These are phyloP conservation scores for Populus hybrid DNA, from an alignment of 441 rosid species.

Conservation along the genomic window DNA sequence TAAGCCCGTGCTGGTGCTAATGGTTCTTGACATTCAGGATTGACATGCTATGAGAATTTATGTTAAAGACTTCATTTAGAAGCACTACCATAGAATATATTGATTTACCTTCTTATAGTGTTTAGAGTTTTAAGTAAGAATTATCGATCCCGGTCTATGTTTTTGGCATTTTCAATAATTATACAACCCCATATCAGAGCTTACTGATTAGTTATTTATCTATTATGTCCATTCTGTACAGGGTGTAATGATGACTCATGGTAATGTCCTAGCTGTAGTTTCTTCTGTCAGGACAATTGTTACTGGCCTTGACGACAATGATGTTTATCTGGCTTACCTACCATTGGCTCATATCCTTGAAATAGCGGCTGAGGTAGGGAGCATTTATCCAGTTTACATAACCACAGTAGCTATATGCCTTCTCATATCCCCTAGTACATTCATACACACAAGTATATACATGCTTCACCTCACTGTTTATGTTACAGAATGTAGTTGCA, in stretches of 20 bases:
- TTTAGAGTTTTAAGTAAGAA: background rate
- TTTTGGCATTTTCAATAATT: background rate
- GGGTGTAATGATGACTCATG: conserved; percentile 99
- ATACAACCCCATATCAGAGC: conserved; percentile 3
- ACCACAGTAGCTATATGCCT: background rate
- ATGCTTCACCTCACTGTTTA: conserved; percentile 2
- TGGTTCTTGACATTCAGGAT: background rate
- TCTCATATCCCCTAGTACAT: background rate
- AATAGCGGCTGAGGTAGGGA: conserved; percentile 87
- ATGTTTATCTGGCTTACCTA: conserved; percentile 83
- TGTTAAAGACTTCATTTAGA: background rate
- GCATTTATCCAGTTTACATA: conserved; percentile 1
- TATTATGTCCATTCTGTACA: conserved; percentile 31
- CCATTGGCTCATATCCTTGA: conserved; percentile 98
- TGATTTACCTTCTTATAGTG: background rate
- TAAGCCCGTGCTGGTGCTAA: background rate
- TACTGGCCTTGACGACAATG: conserved; percentile 79
- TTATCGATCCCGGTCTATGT: background rate
- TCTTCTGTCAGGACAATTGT: conserved; percentile 93
- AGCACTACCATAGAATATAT: background rate
- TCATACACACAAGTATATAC: background rate
- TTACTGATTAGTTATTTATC: conserved; percentile 10
- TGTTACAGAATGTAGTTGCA: conserved; percentile 65
- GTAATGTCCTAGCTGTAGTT: conserved; percentile 86
- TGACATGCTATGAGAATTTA: background rate